Evolutionary conservation across 2,329 filamentous ascomycete species (phyloP), one percentile per base, ranked within the genome.

Genomic region (Colletotrichum liriopes): DNA sequence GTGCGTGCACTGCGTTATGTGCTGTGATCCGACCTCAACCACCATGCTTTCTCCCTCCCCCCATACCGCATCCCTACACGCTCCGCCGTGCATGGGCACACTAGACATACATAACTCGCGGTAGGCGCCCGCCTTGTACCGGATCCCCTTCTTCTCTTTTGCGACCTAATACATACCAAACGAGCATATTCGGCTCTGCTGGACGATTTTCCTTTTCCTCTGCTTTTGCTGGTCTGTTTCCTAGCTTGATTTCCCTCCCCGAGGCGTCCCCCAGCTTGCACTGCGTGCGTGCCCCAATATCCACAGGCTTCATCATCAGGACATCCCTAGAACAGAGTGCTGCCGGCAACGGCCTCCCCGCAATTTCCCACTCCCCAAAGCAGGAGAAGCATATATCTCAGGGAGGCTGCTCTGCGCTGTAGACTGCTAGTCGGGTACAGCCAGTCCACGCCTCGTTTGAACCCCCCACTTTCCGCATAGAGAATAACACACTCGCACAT

Each of bases 101-200:
- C 65, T 72, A 69, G 65, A 72, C 77, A 81, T 87, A 87, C 85
- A 86, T 87, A 87, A 87, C 83, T 79, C 78, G 76, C 80, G 79
- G 79, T 83, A 85, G 81, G 81, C 84, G 84, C 85, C 85, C 83
- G 77, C 77, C 72, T 74, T 75, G 75, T 75, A 79, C 78, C 78
- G 77, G 75, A 78, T 76, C 75, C 76, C 75, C 77, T 79, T 73
- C 77, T 79, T 78, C 80, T 79, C 77, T 84, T 85, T 84, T 84
- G 83, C 80, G 79, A 81, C 79, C 76, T 78, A 75, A 79, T 75
- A 78, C 78, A 77, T 78, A 76, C 79, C 76, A 77, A 77, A 74
- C 77, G 77, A 77, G 77, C 75, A 78, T 78, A 74, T 78, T 77
- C 78, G 81, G 77, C 76, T 79, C 78, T 77, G 75, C 78, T 79